A percentile compares a stretch with the other conserved stretches of the same genome.
These are phyloP conservation scores for Diphasiastrum complanatum DNA, from an alignment of 83 land plant species.

Conservation along the genomic window DNA sequence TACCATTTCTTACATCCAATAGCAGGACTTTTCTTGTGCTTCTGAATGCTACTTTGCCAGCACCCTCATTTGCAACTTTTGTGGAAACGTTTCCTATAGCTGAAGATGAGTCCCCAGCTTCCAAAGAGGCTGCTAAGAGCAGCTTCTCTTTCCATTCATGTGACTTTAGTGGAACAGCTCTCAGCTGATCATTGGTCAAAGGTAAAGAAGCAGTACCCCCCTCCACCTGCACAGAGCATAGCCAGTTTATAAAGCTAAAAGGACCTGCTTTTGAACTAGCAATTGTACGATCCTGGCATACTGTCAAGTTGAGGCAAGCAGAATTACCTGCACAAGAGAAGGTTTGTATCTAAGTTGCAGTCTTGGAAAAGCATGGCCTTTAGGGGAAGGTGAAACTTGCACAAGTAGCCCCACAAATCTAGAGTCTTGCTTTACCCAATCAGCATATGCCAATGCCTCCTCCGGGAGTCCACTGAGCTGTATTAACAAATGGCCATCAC, in stretches of 20 bases:
- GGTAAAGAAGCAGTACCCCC: conserved; percentile 69
- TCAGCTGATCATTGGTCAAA: conserved; percentile 52
- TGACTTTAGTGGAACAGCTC: conserved; percentile 62
- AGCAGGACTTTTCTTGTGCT: conserved; percentile 29
- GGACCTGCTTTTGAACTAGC: neutral
- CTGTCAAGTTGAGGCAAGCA: neutral
- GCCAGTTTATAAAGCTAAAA: conserved; percentile 2
- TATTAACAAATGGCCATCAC: neutral
- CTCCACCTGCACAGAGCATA: conserved; percentile 41
- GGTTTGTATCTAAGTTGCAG: conserved; percentile 77
- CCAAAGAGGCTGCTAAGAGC: too few relatives aligned
- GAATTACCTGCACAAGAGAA: conserved; percentile 75
- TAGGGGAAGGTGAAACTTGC: conserved; percentile 62
- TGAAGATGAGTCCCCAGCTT: too few relatives aligned
- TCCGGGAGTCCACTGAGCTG: conserved; percentile 72
- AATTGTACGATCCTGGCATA: neutral
- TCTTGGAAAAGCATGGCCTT: conserved; percentile 79
- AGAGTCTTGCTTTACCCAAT: conserved; percentile 62
- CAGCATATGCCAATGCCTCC: conserved; percentile 71
- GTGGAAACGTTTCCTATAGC: too few relatives aligned
- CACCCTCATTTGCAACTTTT: neutral
- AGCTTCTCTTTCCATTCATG: conserved; percentile 63
- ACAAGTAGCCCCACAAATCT: conserved; percentile 53
- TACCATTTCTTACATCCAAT: conserved; percentile 89
- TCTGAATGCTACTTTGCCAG: conserved; percentile 6